These are phyloP conservation scores for Globisporangium sylvaticum DNA, from an alignment of 352 stramenopile genomes.

Conservation along the genomic window DNA sequence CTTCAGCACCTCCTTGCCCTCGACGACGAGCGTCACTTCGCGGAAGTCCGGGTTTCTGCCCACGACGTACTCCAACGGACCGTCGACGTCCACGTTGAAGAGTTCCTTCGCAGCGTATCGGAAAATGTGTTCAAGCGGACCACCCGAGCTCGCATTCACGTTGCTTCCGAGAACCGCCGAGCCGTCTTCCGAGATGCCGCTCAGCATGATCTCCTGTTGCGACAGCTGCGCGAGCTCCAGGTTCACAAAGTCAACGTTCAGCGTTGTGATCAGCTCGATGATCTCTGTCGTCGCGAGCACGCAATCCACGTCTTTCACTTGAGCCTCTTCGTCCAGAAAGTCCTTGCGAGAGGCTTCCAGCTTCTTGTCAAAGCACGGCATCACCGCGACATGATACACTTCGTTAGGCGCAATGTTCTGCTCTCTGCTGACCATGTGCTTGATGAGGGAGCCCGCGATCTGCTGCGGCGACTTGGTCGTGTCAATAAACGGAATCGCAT, in stretches of 20 bases:
- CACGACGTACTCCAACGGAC: slow-evolving; percentile 81
- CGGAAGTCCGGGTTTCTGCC: slow-evolving; percentile 90
- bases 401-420: slow-evolving; percentile 44
- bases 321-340: slow-evolving; percentile 60
- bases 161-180: slow-evolving; percentile 52
- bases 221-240: slow-evolving; percentile 63
- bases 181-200: slow-evolving; percentile 56
- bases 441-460: slow-evolving; percentile 87
- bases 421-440: slow-evolving; percentile 68
- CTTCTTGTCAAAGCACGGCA: slow-evolving; percentile 99
- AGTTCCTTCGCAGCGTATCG: slow-evolving; percentile 86
- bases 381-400: slow-evolving; percentile 95
- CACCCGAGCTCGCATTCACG: slow-evolving; percentile 73
- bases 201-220: slow-evolving; percentile 66
- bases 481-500: slow-evolving; percentile 93
- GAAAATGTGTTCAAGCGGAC: slow-evolving; percentile 92
- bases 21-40: slow-evolving; percentile 67
- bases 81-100: slow-evolving; percentile 81
- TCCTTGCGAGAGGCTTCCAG: slow-evolving; percentile 94
- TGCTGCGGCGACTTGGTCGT: slow-evolving; percentile 95
- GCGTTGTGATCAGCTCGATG: slow-evolving; percentile 59
- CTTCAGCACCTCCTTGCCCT: slow-evolving; percentile 81
- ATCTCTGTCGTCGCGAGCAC: slow-evolving; percentile 89
- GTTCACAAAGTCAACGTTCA: slow-evolving; percentile 58
- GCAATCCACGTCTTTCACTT: slow-evolving; percentile 92